A percentile compares a stretch with the other conserved stretches of the same genome.
phyloP scores from a whole-genome alignment of 31 red algal species.

The Asparagopsis taxiformis region DNA sequence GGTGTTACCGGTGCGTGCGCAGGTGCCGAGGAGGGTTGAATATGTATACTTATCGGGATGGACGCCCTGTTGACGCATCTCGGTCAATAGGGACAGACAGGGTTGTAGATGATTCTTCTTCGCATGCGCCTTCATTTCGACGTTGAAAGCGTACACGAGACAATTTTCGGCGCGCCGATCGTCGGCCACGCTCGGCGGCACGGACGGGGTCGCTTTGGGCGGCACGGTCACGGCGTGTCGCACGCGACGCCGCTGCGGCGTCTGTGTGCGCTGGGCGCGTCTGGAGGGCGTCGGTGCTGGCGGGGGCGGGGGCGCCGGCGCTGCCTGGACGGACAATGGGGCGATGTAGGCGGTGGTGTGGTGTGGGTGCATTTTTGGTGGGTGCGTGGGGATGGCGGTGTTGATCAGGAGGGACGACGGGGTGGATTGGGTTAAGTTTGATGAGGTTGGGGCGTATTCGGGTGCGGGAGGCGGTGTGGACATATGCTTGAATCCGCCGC shows the following conservation, averaged over 20 bases:
- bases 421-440: not conserved
- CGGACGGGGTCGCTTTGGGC: not conserved
- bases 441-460: not conserved
- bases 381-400: constrained; percentile 7
- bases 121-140: constrained; percentile 3
- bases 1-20: constrained; percentile 6
- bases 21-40: constrained; percentile 18
- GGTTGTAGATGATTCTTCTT: not conserved
- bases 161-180: not conserved
- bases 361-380: not conserved
- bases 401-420: not conserved
- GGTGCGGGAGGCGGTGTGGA: not conserved
- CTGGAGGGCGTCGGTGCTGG: not conserved
- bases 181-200: too few species aligned
- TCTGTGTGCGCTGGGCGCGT: not conserved
- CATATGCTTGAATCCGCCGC: not conserved
- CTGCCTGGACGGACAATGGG: not conserved
- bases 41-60: constrained; percentile 45
- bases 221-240: not conserved
- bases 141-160: not conserved
- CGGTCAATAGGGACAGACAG: constrained; percentile 16
- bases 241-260: not conserved
- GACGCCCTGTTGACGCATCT: constrained; percentile 1
- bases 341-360: not conserved
- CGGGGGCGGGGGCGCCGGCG: not conserved